Evolutionary conservation across 495 filamentous ascomycete species (phyloP), one percentile per base, ranked within the genome.

Genomic region (Lasiosphaeria miniovina): DNA sequence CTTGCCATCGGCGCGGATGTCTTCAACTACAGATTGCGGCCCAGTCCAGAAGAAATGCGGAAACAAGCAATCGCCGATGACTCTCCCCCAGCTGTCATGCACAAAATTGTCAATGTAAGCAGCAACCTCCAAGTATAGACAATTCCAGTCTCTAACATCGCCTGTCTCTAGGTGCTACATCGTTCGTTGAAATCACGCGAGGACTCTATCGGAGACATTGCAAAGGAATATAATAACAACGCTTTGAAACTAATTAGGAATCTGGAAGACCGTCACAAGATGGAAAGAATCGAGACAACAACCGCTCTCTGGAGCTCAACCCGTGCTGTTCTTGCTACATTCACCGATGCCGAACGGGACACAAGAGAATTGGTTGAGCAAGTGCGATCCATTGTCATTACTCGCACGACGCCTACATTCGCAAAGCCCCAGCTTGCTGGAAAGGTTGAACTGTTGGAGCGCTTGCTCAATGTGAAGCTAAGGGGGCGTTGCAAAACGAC

Each of bases 181-280:
- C 38, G 38, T 41, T 41, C 38, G 7, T 12, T 41, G 8, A 41
- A 41, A 41, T 12, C 38, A 41, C 7, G 3, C 7, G 38, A 41
- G 12, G 38, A 41, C 12, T 61, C 48, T 4, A 53, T 64, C 4
- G 40, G 38, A 2, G 65, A 64, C 35, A 65, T 70, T 6, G 59
- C 40, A n/a, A 52, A 43, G 11, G 63, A 70, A 4, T 70, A 68
- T 31, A 15, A 48, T 10, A 41, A 58, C 17, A 63, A 65, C 40
- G 63, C 61, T 8, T 10, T 45, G 36, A 40, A 35, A 2, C 46
- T 68, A 43, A 57, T 70, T n/a, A 38, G 54, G 14, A 59, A 54
- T 4, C 11, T 70, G 46, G 41, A 35, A n/a, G 12, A n/a, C 10
- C 54, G 65, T 4, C 68, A 70, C 57, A 3, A 0, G 3, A 36